Percentiles rank a stretch among this genome's conserved stretches.
Evolutionary conservation across 345 rosid species (phyloP).

Genomic region (Rhodamnia rubescens): DNA sequence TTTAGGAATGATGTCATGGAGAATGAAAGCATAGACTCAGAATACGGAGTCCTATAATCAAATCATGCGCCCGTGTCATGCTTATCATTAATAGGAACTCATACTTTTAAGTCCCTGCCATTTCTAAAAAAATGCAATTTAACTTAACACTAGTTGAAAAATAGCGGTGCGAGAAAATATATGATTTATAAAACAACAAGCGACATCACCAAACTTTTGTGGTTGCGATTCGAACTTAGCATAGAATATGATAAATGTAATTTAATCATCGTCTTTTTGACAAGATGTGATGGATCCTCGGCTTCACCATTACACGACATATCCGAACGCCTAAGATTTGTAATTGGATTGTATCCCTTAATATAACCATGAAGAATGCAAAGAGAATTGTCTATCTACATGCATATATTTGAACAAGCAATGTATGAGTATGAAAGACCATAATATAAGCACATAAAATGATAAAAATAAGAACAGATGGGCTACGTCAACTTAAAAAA

Average conservation of each 20-base stretch:
- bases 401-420: not conserved
- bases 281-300: not conserved
- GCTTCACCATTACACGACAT: not conserved
- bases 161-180: too few relatives aligned
- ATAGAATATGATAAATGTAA: not conserved
- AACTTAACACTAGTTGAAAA: too few relatives aligned
- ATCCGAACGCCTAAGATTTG: not conserved
- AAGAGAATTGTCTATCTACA: not conserved
- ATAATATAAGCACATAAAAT: not conserved
- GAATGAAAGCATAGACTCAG: too few relatives aligned
- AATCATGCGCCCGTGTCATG: too few relatives aligned
- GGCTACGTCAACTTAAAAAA: not conserved
- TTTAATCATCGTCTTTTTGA: not conserved
- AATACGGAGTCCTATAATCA: too few relatives aligned
- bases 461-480: not conserved
- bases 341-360: not conserved
- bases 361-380: not conserved
- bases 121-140: too few relatives aligned
- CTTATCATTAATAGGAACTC: too few relatives aligned
- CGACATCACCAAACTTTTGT: too few relatives aligned
- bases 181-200: too few relatives aligned
- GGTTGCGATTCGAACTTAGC: too few relatives aligned
- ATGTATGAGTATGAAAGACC: not conserved
- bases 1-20: too few relatives aligned
- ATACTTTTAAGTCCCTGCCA: too few relatives aligned